Evolutionary conservation across 106 monocot species (phyloP).

Genomic region (Agapanthus africanus): DNA sequence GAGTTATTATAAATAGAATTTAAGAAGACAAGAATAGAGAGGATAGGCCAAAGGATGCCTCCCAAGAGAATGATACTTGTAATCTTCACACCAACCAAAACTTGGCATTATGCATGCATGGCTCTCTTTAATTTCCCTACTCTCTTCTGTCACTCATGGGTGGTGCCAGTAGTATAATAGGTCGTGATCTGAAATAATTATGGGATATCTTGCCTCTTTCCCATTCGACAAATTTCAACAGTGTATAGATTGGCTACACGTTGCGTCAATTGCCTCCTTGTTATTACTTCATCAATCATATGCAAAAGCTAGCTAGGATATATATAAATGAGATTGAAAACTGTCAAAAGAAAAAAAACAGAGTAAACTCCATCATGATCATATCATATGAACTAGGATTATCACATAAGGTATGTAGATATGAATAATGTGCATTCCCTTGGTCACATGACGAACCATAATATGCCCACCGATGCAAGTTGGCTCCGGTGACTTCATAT

Average conservation of each 20-base stretch:
- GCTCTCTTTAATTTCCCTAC: neutral
- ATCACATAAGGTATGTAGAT: too few species aligned
- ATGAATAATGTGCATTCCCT: too few species aligned
- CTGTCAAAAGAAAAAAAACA: too few species aligned
- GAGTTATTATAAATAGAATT: too few species aligned
- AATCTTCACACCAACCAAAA: constrained; percentile 1
- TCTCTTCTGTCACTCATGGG: neutral
- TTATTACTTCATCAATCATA: too few species aligned
- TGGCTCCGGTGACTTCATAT: too few species aligned
- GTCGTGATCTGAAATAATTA: neutral
- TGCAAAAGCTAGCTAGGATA: too few species aligned
- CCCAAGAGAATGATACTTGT: neutral
- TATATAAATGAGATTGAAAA: too few species aligned
- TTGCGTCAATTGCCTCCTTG: neutral
- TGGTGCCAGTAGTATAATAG: neutral
- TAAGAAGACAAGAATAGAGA: neutral
- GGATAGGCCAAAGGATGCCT: constrained; percentile 3
- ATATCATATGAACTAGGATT: too few species aligned
- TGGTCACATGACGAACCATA: too few species aligned
- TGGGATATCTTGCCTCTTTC: neutral
- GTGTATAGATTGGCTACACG: neutral
- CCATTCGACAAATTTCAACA: neutral
- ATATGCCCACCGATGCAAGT: too few species aligned
- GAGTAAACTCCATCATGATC: too few species aligned
- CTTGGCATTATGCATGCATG: constrained; percentile 6